Evolutionary conservation across 768 basidiomycete genomes (phyloP).

Genomic region (Termitomyces heimii): DNA sequence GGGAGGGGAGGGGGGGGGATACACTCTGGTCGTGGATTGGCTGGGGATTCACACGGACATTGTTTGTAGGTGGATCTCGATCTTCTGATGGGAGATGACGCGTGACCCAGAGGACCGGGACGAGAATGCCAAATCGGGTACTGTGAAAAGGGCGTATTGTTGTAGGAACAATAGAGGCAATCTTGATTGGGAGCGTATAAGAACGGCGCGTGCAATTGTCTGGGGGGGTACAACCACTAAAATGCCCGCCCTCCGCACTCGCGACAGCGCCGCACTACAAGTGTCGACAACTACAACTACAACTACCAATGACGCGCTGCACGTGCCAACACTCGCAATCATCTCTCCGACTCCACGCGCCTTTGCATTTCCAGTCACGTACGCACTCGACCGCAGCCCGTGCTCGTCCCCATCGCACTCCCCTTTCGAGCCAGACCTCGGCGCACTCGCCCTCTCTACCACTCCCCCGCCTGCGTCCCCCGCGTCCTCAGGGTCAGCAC

Average conservation of each 20-base stretch:
- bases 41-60: too few relatives aligned
- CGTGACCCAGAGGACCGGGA: constrained; percentile 18
- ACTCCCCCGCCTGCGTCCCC: constrained; percentile 26
- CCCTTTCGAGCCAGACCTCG: constrained; percentile 71
- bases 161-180: neutral
- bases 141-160: constrained; percentile 3
- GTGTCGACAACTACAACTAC: constrained; percentile 41
- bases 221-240: too few relatives aligned
- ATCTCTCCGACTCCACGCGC: constrained; percentile 68
- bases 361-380: constrained; percentile 58
- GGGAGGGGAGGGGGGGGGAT: too few relatives aligned
- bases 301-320: constrained; percentile 2
- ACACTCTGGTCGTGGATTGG: too few relatives aligned
- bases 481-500: constrained; percentile 18
- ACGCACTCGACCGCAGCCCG: constrained; percentile 63
- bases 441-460: constrained; percentile 39
- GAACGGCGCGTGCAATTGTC: constrained; percentile 48
- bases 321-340: constrained; percentile 51
- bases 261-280: constrained; percentile 70
- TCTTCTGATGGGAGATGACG: neutral
- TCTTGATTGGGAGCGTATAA: neutral
- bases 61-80: too few relatives aligned
- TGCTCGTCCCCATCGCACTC: constrained; percentile 62
- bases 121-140: constrained; percentile 26
- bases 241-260: constrained; percentile 73